Base-by-base conservation (phyloP, 1,139 yeast species). In the Arxiozyma heterogenica region DNA sequence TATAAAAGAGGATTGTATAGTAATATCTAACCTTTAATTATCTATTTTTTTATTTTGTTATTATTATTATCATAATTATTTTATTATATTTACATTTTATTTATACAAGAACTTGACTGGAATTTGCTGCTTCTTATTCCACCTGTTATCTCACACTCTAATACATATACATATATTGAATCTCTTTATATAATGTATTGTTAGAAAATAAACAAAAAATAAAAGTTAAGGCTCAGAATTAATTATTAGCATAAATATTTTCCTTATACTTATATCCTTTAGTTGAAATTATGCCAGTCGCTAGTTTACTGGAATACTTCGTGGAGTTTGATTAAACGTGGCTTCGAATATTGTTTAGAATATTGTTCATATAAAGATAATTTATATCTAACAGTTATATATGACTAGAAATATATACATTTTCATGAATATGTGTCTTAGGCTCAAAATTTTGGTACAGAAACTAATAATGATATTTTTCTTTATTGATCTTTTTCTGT, bases 401-500 rank as follows among this genome's bases (percentile, higher is more conserved):
- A 34, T 34, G n/a, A 34, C n/a, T 15, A 15, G n/a, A n/a, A 34
- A 9, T 34, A 34, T 34, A 34, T 34, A 15, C 15, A 6, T 34
- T 34, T 34, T 34, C 4, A 3, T 34, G n/a, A 34, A 34, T 34
- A 34, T 3, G 39, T 34, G n/a, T 15, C 39, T 15, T 34, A 3
- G 15, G 17, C 15, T 34, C 6, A 41, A 41, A n/a, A 23, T 41
- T 12, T 41, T 11, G 8, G 18, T 11, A 5, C 6, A 18, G 12
- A 41, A 18, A 23, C 6, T 23, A 23, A 4, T 17, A 43, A 12
- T 11, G 3, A 22, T n/a, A 43, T 6, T 34, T 34, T 12, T 34
- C 15, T 34, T 34, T 6, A 42, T 17, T 44, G 17, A 20, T 46
- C 51, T 50, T 54, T 46, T 5, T 51, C 47, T 43, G 44, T 38